phyloP scores from a whole-genome alignment of 345 rosid species.

The Noccaea bulbosa region DNA sequence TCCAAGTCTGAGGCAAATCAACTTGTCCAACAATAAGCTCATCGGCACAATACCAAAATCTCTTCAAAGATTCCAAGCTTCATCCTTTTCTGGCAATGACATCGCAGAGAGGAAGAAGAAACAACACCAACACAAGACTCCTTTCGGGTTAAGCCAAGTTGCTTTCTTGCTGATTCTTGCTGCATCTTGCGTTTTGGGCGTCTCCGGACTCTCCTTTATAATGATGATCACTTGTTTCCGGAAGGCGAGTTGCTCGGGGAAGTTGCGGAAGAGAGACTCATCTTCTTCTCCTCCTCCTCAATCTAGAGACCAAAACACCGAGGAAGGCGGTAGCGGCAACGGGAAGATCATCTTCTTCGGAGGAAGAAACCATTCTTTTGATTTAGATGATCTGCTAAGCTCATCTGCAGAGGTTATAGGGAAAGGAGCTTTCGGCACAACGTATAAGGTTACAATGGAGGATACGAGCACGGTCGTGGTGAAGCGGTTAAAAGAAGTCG shows the following conservation, averaged over 20 bases:
- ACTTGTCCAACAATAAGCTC: constrained; percentile 70
- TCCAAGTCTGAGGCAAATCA: constrained; percentile 57
- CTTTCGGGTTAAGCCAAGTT: constrained; percentile 50
- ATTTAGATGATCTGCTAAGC: constrained; percentile 89
- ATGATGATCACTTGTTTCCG: constrained; percentile 50
- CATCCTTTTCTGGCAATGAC: constrained; percentile 71
- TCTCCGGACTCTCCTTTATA: constrained; percentile 51
- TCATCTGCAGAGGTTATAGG: constrained; percentile 94
- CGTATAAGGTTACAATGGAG: constrained; percentile 66
- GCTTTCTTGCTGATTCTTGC: constrained; percentile 62
- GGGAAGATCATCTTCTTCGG: constrained; percentile 77
- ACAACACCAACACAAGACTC: constrained; percentile 24
- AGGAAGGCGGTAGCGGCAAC: constrained; percentile 35
- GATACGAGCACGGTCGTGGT: constrained; percentile 70
- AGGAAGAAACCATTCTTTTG: constrained; percentile 72
- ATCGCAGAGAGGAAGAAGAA: neutral
- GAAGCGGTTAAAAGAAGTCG: constrained; percentile 84
- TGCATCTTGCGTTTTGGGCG: constrained; percentile 55
- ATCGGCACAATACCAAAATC: constrained; percentile 65
- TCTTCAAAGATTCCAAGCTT: constrained; percentile 60
- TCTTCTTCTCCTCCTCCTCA: constrained; percentile 49
- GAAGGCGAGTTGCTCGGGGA: constrained; percentile 42
- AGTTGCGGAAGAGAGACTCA: constrained; percentile 63
- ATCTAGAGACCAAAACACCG: constrained; percentile 66
- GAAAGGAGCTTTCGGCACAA: constrained; percentile 76